A percentile compares a stretch with the other conserved stretches of the same genome.
These are phyloP conservation scores for Collariella sp. DNA, from an alignment of 495 filamentous ascomycete genomes.

Conservation along the genomic window DNA sequence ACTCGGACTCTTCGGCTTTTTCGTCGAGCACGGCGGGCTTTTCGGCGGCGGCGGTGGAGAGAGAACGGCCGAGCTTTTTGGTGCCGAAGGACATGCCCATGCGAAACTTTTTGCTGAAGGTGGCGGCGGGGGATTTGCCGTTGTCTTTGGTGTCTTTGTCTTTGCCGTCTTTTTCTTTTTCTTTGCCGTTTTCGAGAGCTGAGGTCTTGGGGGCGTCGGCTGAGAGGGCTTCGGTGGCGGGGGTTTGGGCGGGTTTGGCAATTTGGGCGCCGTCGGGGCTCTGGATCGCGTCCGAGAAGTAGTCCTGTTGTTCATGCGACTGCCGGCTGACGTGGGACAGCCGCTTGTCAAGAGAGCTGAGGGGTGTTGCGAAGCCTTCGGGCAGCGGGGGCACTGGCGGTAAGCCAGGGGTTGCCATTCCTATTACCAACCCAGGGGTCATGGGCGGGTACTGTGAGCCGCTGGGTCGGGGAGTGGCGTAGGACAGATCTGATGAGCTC, in stretches of 20 bases:
- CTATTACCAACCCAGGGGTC: constrained; percentile 72
- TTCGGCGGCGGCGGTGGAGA: constrained; percentile 56
- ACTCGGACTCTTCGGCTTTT: constrained; percentile 50
- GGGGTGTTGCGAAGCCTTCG: constrained; percentile 29
- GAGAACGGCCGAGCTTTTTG: constrained; percentile 70
- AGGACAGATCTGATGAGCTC: constrained; percentile 33
- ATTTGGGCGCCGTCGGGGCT: constrained; percentile 25
- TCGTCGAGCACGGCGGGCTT: constrained; percentile 74
- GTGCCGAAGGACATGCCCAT: constrained; percentile 71
- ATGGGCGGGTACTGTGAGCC: constrained; percentile 47
- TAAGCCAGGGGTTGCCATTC: constrained; percentile 61
- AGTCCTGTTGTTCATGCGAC: constrained; percentile 38
- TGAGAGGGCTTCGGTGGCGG: constrained; percentile 17
- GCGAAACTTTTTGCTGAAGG: constrained; percentile 80
- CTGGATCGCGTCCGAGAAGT: constrained; percentile 39
- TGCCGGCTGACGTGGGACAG: constrained; percentile 27
- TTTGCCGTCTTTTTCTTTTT: constrained; percentile 39
- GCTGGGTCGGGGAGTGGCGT: constrained; percentile 55
- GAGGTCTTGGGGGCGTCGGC: constrained; percentile 29
- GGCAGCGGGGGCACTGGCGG: constrained; percentile 31
- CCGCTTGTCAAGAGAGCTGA: constrained; percentile 34
- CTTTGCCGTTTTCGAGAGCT: constrained; percentile 22
- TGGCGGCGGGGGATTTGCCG: constrained; percentile 55
- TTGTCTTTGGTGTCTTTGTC: constrained; percentile 55
- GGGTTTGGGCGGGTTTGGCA: constrained; percentile 27